phyloP scores from a whole-genome alignment of 2,329 filamentous ascomycete species.

The Fusarium proliferatum region DNA sequence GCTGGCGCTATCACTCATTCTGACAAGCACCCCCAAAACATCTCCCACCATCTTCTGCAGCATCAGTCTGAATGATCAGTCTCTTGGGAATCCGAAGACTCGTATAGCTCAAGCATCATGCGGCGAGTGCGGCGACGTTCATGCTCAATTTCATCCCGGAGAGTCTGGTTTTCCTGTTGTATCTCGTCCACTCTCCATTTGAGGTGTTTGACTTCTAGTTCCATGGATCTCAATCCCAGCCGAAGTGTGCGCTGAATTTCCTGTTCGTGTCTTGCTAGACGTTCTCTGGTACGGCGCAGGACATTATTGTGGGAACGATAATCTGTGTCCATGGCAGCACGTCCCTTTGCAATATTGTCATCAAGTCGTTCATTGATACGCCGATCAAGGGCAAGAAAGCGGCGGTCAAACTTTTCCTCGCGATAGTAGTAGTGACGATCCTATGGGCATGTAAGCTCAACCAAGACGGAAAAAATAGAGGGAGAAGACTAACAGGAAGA shows the following conservation, averaged over 20 bases:
- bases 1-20: background rate
- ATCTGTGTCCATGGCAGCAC: background rate
- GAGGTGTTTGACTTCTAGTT: background rate
- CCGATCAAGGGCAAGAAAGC: background rate
- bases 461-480: background rate
- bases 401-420: background rate
- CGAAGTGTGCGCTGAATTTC: background rate
- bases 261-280: background rate
- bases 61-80: background rate
- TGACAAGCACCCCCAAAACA: background rate
- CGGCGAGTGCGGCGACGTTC: background rate
- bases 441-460: background rate
- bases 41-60: background rate
- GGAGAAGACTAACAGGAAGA: background rate
- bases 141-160: background rate
- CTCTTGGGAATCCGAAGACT: background rate
- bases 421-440: conserved; percentile 8
- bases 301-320: background rate
- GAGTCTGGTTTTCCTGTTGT: background rate
- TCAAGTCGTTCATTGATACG: background rate
- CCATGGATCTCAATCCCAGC: too few species aligned
- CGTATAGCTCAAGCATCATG: background rate
- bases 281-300: background rate
- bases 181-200: background rate
- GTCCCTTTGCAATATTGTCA: background rate